Evolutionary conservation across 2,329 filamentous ascomycete genomes (phyloP), one percentile per base, ranked within the genome.

Genomic region (Didymella lethalis): DNA sequence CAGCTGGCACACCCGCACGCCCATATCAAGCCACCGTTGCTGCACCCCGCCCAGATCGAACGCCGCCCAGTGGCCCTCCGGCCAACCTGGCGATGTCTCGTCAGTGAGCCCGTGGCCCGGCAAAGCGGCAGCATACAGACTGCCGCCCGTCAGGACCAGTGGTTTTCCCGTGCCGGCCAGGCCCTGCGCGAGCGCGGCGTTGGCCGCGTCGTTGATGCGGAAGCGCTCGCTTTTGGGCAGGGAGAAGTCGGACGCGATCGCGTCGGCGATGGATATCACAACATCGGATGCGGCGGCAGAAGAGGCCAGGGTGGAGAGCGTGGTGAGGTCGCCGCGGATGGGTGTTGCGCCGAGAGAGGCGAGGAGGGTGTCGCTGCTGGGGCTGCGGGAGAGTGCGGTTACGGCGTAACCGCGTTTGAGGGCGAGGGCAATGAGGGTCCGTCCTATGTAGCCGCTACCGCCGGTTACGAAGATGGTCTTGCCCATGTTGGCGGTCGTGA

Each of bases 201-300:
- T 66, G 12, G 77, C 77, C 0, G 70, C 75, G 0, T 58, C 67
- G 56, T 82, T 79, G 49, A 70, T 71, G 32, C 55, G 34, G 48
- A 76, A 72, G 34, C 64, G 54, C 50, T 65, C 54, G 16, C 53
- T 55, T 16, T 41, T 47, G 1, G 36, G 29, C 2, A 64, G 58
- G n/a, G 38, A 47, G 36, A 43, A 63, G 43, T 63, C 54, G 4
- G 54, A 53, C 14, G 47, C 38, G 4, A 45, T 11, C 0, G 59
- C 29, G 26, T 65, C 64, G 18, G 76, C 81, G 6, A 83, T 72
- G 59, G 80, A 78, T 2, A 83, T 64, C 6, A 84, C 78, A n/a
- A 74, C 65, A 50, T 83, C 80, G 7, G 80, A 79, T 12, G 66
- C 57, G 14, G 72, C 61, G 41, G 75, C 75, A 61, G 80, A 7